A percentile compares a stretch with the other conserved stretches of the same genome.
These are phyloP conservation scores for Austroboletus eburneus DNA, from an alignment of 768 basidiomycete species.

Conservation along the genomic window DNA sequence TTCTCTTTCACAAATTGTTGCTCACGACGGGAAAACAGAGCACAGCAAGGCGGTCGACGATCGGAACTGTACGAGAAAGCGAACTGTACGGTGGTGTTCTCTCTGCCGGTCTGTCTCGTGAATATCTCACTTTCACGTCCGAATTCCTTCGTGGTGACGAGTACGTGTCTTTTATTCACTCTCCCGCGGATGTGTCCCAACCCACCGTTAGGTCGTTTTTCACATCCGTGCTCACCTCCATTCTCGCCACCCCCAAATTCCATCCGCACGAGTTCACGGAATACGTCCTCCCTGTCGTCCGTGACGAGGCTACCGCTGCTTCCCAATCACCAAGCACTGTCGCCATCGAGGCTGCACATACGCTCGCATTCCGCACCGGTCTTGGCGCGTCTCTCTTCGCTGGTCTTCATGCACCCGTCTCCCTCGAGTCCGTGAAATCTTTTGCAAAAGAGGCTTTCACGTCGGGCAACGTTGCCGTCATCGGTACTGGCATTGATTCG, in stretches of 20 bases:
- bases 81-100: conserved; percentile 93
- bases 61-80: conserved; percentile 87
- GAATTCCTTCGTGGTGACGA: conserved; percentile 96
- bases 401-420: conserved; percentile 58
- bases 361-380: conserved; percentile 89
- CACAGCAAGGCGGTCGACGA: conserved; percentile 78
- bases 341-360: conserved; percentile 85
- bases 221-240: conserved; percentile 81
- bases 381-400: conserved; percentile 91
- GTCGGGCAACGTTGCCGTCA: conserved; percentile 75
- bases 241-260: conserved; percentile 78
- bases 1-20: not conserved
- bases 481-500: conserved; percentile 84
- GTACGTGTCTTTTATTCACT: conserved; percentile 52
- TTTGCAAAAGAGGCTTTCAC: conserved; percentile 73
- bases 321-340: conserved; percentile 54
- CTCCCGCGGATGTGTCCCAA: not conserved
- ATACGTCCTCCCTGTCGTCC: conserved; percentile 66
- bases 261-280: conserved; percentile 75
- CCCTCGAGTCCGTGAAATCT: conserved; percentile 64
- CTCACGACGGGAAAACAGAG: conserved; percentile 48
- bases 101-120: conserved; percentile 77
- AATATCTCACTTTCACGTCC: conserved; percentile 89
- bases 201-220: conserved; percentile 66
- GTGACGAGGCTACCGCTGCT: conserved; percentile 64